Conservation (phyloP, 345 rosid species). For the Zanthoxylum bungeanum region DNA sequence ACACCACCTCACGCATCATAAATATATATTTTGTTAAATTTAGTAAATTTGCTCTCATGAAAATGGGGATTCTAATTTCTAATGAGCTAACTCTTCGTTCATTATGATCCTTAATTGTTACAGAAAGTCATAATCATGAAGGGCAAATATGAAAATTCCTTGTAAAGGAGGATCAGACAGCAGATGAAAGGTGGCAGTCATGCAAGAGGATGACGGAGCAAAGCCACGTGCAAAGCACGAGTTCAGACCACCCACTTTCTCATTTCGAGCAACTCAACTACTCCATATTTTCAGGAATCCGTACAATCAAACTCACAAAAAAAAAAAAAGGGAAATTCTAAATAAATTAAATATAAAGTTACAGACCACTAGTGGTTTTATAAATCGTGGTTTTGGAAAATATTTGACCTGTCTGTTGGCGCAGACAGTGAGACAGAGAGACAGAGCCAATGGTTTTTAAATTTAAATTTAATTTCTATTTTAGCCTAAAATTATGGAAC, state of each 20-base stretch:
- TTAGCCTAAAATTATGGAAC: background rate
- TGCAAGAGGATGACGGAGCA: constrained; percentile 12
- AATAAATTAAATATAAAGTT: background rate
- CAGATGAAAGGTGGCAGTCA: constrained; percentile 16
- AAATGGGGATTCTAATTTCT: background rate
- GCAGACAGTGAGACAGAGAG: background rate
- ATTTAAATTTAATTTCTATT: background rate
- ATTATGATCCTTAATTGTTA: background rate
- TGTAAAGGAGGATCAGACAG: background rate
- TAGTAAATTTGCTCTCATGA: background rate
- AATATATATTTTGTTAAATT: too few relatives aligned
- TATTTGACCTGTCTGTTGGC: background rate
- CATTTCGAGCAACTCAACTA: background rate
- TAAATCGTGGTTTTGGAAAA: background rate
- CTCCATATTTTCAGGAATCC: constrained; percentile 33
- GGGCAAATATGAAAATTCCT: background rate
- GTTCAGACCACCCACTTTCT: background rate
- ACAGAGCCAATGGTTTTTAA: background rate
- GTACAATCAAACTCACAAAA: background rate
- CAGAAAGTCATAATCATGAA: background rate
- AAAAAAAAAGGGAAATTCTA: background rate
- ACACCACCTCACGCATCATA: background rate
- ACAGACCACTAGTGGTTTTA: background rate
- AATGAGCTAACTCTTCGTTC: too few relatives aligned
- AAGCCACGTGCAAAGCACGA: constrained; percentile 27